phyloP scores from a whole-genome alignment of 1,284 basidiomycete genomes.

The Naganishia albida region DNA sequence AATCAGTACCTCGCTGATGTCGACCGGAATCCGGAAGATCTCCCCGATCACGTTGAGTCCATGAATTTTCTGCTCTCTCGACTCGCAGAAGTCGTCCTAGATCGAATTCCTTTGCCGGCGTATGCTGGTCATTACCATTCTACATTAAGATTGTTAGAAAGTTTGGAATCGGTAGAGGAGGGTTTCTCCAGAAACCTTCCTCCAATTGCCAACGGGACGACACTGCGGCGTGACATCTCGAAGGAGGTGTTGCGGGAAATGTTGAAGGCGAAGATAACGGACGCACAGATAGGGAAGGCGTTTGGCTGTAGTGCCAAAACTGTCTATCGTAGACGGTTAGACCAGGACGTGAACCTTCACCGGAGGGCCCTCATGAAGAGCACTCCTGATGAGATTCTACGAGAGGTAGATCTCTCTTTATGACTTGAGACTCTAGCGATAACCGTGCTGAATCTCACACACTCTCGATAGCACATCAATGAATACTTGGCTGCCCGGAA shows the following conservation, averaged over 20 bases:
- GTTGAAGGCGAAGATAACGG: conserved; percentile 13
- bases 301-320: conserved; percentile 2
- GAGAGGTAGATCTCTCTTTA: too few relatives aligned
- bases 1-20: not conserved
- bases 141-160: not conserved
- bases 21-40: not conserved
- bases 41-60: too few relatives aligned
- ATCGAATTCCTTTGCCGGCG: not conserved
- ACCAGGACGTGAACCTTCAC: not conserved
- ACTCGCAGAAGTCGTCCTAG: not conserved
- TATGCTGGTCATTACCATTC: not conserved
- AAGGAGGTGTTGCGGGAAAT: not conserved
- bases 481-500: not conserved
- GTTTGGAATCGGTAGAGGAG: not conserved
- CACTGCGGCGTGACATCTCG: too few relatives aligned
- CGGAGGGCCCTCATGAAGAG: too few relatives aligned
- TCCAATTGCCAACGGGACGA: too few relatives aligned
- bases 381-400: too few relatives aligned
- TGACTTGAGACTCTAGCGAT: too few relatives aligned
- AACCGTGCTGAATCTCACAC: too few relatives aligned
- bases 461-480: too few relatives aligned
- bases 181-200: not conserved
- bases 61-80: too few relatives aligned
- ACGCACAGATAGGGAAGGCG: not conserved
- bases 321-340: not conserved